Conservation (phyloP, 495 filamentous ascomycete species). For the Penicillium silybi region DNA sequence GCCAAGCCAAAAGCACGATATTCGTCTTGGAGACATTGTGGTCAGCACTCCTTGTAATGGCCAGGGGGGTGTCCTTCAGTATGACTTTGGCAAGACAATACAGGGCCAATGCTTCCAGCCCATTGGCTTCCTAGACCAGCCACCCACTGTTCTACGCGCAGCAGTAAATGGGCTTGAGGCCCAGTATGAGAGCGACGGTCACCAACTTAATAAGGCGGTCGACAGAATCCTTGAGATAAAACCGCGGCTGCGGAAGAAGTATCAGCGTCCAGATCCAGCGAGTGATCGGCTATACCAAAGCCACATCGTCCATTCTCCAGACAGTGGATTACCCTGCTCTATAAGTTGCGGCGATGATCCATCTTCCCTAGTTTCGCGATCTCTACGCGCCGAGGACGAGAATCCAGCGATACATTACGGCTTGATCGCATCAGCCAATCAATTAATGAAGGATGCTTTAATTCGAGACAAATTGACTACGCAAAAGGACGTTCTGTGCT, state of each 20-base stretch:
- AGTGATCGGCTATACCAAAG: constrained; percentile 35
- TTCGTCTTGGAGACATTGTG: constrained; percentile 38
- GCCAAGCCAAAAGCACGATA: constrained; percentile 21
- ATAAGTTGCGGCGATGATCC: constrained; percentile 21
- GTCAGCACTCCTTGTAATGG: constrained; percentile 26
- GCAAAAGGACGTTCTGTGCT: constrained; percentile 31
- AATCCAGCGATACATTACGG: constrained; percentile 26
- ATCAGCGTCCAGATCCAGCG: constrained; percentile 18
- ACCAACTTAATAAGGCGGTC: constrained; percentile 22
- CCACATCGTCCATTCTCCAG: constrained; percentile 20
- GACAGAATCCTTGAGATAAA: constrained; percentile 13
- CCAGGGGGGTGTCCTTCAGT: constrained; percentile 35
- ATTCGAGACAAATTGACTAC: constrained; percentile 23
- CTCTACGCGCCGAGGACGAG: constrained; percentile 20
- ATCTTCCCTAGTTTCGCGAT: constrained; percentile 20
- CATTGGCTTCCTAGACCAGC: constrained; percentile 32
- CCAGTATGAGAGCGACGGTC: constrained; percentile 8
- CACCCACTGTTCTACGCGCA: constrained; percentile 19
- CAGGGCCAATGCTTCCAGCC: constrained; percentile 11
- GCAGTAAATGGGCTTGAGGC: constrained; percentile 16
- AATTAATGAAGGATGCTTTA: constrained; percentile 24
- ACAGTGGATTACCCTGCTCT: constrained; percentile 16
- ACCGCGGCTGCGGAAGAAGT: constrained; percentile 18
- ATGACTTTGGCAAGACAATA: constrained; percentile 32
- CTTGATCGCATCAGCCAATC: constrained; percentile 24